Base-by-base conservation (phyloP, 257 asterid genomes). In the Fraxinus pennsylvanica region DNA sequence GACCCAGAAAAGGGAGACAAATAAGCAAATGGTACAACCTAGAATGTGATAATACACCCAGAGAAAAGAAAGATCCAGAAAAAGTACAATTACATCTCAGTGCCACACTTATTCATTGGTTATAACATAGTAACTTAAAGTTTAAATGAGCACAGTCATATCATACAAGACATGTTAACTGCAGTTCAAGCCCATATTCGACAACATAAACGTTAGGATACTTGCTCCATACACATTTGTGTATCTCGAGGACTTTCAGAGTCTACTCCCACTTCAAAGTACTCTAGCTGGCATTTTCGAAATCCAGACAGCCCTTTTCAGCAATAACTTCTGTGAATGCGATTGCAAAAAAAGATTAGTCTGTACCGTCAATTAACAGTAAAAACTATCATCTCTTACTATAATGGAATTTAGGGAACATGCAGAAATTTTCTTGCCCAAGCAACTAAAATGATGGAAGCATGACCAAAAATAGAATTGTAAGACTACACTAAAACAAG, bases 291-390 rank as follows among this genome's bases (percentile, higher is more conserved):
- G 81, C 75, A 36, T 79, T 79, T 75, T 78, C 73, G 10, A 54
- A 52, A 54, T 35, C 75, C 77, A 79, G 36, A 72, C 29, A 80
- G 68, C 78, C 0, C 21, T 33, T 39, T 30, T 77, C 78, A 68
- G 47, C 79, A 72, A 35, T 30, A 66, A 41, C 87, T 76, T 61
- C 91, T 87, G 87, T 77, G 81, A 81, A 61, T 74, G 76, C 74
- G 10, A 65, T 47, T 76, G 71, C 79, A 76, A 67, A 3, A 21
- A 30, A 74, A 69, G 25, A 27, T 67, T 33, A 59, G 47, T 50
- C 71, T 19, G 30, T 10, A 43, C 54, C 25, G 12, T 3, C 35
- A 73, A 36, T 52, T 9, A 25, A 63, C 67, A 59, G 1, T 59
- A 25, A 25, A 10, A 63, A 63, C 69, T 43, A 29, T 22, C 2